These are phyloP conservation scores for Ogataea chonburiensis DNA, from an alignment of 805 yeast species.

Conservation along the genomic window DNA sequence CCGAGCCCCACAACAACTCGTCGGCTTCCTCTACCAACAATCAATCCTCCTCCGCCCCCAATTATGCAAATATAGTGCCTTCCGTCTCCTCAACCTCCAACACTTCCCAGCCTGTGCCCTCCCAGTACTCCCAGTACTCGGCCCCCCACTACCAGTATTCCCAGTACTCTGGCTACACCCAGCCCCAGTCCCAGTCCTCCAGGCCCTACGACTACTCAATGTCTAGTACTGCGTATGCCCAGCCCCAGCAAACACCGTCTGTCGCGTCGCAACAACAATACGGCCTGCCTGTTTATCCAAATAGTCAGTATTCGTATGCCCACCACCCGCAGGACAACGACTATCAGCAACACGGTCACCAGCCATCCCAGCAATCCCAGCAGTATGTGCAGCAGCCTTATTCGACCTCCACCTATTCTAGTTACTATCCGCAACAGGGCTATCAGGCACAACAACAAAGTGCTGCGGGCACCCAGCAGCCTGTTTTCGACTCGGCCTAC, in stretches of 20 bases:
- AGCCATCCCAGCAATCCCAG: constrained; percentile 17
- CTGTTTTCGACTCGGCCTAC: constrained; percentile 18
- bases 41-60: constrained; percentile 16
- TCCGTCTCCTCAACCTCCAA: constrained; percentile 15
- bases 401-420: constrained; percentile 14
- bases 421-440: constrained; percentile 21
- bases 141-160: constrained; percentile 25
- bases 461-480: constrained; percentile 17
- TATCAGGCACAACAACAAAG: constrained; percentile 20
- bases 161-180: constrained; percentile 18
- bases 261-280: constrained; percentile 20
- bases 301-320: constrained; percentile 21
- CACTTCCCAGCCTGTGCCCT: constrained; percentile 14
- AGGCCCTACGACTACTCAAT: constrained; percentile 23
- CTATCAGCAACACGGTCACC: constrained; percentile 20
- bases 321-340: constrained; percentile 23
- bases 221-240: constrained; percentile 16
- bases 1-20: constrained; percentile 20
- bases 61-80: constrained; percentile 18
- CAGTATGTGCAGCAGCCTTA: constrained; percentile 23
- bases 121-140: constrained; percentile 22
- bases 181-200: constrained; percentile 15
- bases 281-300: constrained; percentile 19
- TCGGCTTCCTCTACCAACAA: constrained; percentile 14
- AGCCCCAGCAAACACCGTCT: constrained; percentile 16